Evolutionary conservation across 2,329 filamentous ascomycete genomes (phyloP).

Genomic region (Epichloe elymi): DNA sequence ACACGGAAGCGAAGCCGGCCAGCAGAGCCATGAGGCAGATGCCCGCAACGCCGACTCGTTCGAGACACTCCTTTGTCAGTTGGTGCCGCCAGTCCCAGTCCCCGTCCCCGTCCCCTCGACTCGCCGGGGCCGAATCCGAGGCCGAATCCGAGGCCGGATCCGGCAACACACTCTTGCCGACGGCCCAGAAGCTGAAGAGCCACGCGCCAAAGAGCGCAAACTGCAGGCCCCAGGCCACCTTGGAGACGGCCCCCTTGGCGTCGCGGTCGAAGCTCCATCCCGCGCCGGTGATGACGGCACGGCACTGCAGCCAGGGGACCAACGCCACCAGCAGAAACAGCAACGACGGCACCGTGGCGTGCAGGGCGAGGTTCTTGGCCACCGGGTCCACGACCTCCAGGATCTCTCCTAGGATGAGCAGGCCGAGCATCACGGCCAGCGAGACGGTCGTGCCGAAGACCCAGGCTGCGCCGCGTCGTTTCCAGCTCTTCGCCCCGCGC

Average conservation of each 20-base stretch:
- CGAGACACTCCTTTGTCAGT: conserved; percentile 42
- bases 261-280: conserved; percentile 51
- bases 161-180: conserved; percentile 54
- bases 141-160: neutral
- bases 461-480: conserved; percentile 40
- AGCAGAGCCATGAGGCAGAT: conserved; percentile 77
- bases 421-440: conserved; percentile 62
- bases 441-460: conserved; percentile 68
- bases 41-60: conserved; percentile 70
- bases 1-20: conserved; percentile 84
- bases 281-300: conserved; percentile 42
- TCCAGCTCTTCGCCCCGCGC: conserved; percentile 38
- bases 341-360: conserved; percentile 55
- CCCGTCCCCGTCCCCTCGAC: too few relatives aligned
- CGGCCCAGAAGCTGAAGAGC: conserved; percentile 64
- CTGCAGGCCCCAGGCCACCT: conserved; percentile 52
- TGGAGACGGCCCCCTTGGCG: conserved; percentile 43
- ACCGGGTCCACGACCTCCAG: conserved; percentile 57
- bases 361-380: conserved; percentile 55
- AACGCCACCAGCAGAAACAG: conserved; percentile 60
- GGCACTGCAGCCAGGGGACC: conserved; percentile 68
- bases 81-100: neutral
- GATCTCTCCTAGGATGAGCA: conserved; percentile 75
- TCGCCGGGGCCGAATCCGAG: conserved; percentile 2
- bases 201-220: conserved; percentile 49